A percentile compares a stretch with the other conserved stretches of the same genome.
phyloP scores from a whole-genome alignment of 495 filamentous ascomycete species.

The Hypoxylon cercidicola region DNA sequence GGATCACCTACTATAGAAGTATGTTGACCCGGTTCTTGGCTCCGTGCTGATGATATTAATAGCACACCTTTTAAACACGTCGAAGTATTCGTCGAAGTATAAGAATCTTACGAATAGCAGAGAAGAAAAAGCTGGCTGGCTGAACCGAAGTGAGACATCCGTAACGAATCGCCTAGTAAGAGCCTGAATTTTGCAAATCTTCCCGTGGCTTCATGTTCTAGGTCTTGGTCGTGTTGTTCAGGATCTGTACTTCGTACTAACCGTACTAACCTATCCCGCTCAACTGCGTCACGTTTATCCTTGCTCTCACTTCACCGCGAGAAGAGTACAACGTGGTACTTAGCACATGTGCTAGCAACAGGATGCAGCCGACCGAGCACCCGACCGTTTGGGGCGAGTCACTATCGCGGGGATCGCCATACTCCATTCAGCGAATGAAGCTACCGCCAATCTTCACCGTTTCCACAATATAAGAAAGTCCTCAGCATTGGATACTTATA shows the following conservation, averaged over 20 bases:
- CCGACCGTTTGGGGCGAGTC: constrained; percentile 41
- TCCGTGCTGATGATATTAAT: constrained; percentile 18
- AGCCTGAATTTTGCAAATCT: background rate
- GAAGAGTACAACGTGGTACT: constrained; percentile 22
- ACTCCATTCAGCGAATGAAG: constrained; percentile 6
- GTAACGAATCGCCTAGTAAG: background rate
- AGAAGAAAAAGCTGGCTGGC: constrained; percentile 5
- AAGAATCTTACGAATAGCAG: constrained; percentile 8
- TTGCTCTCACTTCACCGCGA: constrained; percentile 19
- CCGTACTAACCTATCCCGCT: constrained; percentile 8
- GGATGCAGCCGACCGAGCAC: constrained; percentile 27
- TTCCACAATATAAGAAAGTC: no score
- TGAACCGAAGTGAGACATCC: constrained; percentile 2
- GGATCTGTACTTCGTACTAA: background rate
- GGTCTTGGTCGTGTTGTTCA: constrained; percentile 4
- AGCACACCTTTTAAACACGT: constrained; percentile 1
- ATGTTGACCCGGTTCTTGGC: constrained; percentile 31
- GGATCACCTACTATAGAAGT: constrained; percentile 27
- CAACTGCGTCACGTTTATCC: constrained; percentile 4
- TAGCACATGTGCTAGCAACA: constrained; percentile 26
- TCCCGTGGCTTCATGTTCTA: constrained; percentile 21
- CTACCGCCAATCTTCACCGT: constrained; percentile 7
- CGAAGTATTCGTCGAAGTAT: constrained; percentile 8
- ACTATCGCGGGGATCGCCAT: constrained; percentile 22
- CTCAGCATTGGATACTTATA: no score